phyloP scores from a whole-genome alignment of 1,284 basidiomycete genomes.

The Porogramme epimiltina region DNA sequence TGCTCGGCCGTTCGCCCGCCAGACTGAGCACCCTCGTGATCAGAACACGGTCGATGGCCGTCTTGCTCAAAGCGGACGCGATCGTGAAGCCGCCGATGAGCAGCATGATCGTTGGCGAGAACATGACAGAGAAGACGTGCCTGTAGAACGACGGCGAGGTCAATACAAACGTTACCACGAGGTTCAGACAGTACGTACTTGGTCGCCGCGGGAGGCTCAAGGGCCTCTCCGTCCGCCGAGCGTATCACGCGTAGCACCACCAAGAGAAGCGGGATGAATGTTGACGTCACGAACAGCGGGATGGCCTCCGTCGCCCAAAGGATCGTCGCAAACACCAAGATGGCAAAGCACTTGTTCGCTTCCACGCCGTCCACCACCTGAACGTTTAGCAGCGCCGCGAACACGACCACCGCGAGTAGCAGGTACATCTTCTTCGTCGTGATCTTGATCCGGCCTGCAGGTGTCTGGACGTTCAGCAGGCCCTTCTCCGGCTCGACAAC shows the following conservation, averaged over 20 bases:
- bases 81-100: slow-evolving; percentile 98
- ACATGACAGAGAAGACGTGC: slow-evolving; percentile 79
- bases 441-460: slow-evolving; percentile 64
- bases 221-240: slow-evolving; percentile 52
- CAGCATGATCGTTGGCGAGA: slow-evolving; percentile 95
- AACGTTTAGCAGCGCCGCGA: slow-evolving; percentile 64
- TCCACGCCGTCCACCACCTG: slow-evolving; percentile 66
- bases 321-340: slow-evolving; percentile 90
- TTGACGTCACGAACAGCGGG: slow-evolving; percentile 94
- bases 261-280: slow-evolving; percentile 87
- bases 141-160: slow-evolving; percentile 36
- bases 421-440: slow-evolving; percentile 66
- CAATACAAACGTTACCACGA: not conserved
- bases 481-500: slow-evolving; percentile 55
- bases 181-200: slow-evolving; percentile 58
- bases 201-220: slow-evolving; percentile 77
- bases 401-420: slow-evolving; percentile 55
- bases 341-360: slow-evolving; percentile 91
- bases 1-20: slow-evolving; percentile 86
- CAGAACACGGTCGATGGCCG: slow-evolving; percentile 93
- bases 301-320: slow-evolving; percentile 98
- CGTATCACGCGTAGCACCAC: slow-evolving; percentile 87
- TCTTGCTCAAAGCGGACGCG: slow-evolving; percentile 95
- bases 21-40: slow-evolving; percentile 92
- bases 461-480: slow-evolving; percentile 58